A percentile compares a stretch with the other conserved stretches of the same genome.
These are phyloP conservation scores for Tolypocladium paradoxum DNA, from an alignment of 2,329 filamentous ascomycete genomes.

Conservation along the genomic window DNA sequence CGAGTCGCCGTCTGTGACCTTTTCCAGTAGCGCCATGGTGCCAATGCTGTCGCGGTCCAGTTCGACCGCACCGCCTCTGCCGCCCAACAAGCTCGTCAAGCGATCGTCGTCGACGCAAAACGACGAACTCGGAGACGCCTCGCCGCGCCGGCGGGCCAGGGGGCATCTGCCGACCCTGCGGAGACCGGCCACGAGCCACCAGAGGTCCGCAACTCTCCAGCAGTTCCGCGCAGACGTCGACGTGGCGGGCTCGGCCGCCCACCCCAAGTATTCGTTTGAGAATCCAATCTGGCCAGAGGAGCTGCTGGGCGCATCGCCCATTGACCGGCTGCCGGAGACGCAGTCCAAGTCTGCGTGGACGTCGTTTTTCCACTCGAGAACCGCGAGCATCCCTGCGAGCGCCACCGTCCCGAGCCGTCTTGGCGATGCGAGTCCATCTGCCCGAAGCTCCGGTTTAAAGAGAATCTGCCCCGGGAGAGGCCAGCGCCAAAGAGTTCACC, in stretches of 20 bases:
- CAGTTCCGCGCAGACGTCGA: constrained; percentile 29
- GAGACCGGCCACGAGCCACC: constrained; percentile 68
- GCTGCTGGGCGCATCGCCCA: constrained; percentile 16
- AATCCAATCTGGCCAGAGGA: constrained; percentile 19
- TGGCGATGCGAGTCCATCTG: constrained; percentile 15
- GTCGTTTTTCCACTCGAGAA: constrained; percentile 44
- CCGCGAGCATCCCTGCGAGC: constrained; percentile 15
- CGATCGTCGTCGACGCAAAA: constrained; percentile 48
- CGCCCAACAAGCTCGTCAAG: constrained; percentile 71
- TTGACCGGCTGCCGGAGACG: constrained; percentile 9
- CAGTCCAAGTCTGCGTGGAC: constrained; percentile 28
- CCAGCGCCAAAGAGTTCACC: constrained; percentile 16
- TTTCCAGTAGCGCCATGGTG: constrained; percentile 55
- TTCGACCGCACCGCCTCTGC: constrained; percentile 31
- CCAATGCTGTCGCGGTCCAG: constrained; percentile 43
- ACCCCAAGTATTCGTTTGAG: constrained; percentile 24
- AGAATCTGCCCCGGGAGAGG: constrained; percentile 16
- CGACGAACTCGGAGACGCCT: constrained; percentile 26
- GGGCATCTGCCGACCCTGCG: constrained; percentile 56
- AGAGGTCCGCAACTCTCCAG: constrained; percentile 61
- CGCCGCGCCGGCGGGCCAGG: constrained; percentile 38
- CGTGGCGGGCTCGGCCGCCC: constrained; percentile 11
- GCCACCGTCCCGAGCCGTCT: constrained; percentile 11
- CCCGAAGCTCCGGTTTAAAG: constrained; percentile 11
- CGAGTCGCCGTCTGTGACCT: constrained; percentile 53